Evolutionary conservation across 352 stramenopile species (phyloP).

Genomic region (Phytopythium delawarense): DNA sequence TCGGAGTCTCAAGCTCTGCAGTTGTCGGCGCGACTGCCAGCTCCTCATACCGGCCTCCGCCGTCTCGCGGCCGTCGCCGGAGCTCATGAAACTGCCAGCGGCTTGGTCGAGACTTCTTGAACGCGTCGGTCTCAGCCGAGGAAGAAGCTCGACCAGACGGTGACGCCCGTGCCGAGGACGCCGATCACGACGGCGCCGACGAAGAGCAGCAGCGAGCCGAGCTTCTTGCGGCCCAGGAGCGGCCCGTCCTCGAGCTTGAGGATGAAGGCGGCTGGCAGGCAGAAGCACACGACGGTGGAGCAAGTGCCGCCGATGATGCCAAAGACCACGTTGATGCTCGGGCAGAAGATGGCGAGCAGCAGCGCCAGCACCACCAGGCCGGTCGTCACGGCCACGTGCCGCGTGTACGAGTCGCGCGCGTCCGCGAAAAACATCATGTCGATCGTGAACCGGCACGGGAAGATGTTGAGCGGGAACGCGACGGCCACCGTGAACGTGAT

Average conservation of each 20-base stretch:
- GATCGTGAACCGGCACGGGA: slow-evolving; percentile 81
- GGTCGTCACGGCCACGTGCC: slow-evolving; percentile 63
- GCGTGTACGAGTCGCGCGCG: slow-evolving; percentile 58
- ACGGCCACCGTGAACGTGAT: slow-evolving; percentile 86
- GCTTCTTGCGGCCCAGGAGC: slow-evolving; percentile 65
- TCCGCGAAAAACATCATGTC: slow-evolving; percentile 89
- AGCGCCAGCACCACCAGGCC: slow-evolving; percentile 62
- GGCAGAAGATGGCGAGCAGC: slow-evolving; percentile 78
- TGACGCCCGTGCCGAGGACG: slow-evolving; percentile 60
- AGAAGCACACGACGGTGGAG: slow-evolving; percentile 83
- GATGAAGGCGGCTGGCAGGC: slow-evolving; percentile 78
- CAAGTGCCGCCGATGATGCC: slow-evolving; percentile 84
- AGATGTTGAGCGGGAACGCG: slow-evolving; percentile 86
- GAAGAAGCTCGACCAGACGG: slow-evolving; percentile 62
- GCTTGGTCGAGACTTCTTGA: neutral
- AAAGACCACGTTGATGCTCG: slow-evolving; percentile 84
- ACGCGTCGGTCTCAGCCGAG: slow-evolving; percentile 1
- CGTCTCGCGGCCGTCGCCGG: too few species aligned
- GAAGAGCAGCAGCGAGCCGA: slow-evolving; percentile 67
- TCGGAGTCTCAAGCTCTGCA: too few species aligned
- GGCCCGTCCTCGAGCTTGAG: slow-evolving; percentile 79
- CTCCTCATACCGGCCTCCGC: too few species aligned
- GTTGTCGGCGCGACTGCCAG: too few species aligned
- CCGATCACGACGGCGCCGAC: slow-evolving; percentile 70
- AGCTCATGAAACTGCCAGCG: too few species aligned